A percentile compares a stretch with the other conserved stretches of the same genome.
Conservation (phyloP, 495 filamentous ascomycete genomes). For the Margaritispora aquatica region DNA sequence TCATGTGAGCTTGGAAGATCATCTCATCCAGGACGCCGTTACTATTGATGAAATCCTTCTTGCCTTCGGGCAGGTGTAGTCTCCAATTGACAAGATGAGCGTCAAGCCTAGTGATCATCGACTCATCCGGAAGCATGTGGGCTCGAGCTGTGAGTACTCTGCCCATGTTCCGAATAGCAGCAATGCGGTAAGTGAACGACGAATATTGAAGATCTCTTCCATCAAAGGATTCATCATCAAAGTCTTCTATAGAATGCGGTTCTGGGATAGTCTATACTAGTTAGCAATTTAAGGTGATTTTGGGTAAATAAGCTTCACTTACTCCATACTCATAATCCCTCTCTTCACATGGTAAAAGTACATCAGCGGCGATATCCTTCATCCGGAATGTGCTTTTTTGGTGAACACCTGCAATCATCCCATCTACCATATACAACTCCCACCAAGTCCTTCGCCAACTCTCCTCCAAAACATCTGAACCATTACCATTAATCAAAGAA, state of each 20-base stretch:
- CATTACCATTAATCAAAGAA: slow-evolving; percentile 38
- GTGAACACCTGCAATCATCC: slow-evolving; percentile 53
- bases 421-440: slow-evolving; percentile 80
- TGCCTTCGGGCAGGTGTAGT: slow-evolving; percentile 71
- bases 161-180: slow-evolving; percentile 67
- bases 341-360: slow-evolving; percentile 73
- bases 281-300: slow-evolving; percentile 5
- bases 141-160: slow-evolving; percentile 57
- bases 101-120: slow-evolving; percentile 54
- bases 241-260: slow-evolving; percentile 58
- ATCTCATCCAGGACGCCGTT: slow-evolving; percentile 75
- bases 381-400: slow-evolving; percentile 51
- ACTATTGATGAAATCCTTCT: slow-evolving; percentile 61
- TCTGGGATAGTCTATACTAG: slow-evolving; percentile 50
- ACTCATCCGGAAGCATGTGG: slow-evolving; percentile 37
- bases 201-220: slow-evolving; percentile 61
- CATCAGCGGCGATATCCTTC: slow-evolving; percentile 48
- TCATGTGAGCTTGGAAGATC: slow-evolving; percentile 88
- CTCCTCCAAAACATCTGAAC: slow-evolving; percentile 51
- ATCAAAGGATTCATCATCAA: slow-evolving; percentile 62
- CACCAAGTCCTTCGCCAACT: slow-evolving; percentile 86
- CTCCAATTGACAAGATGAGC: slow-evolving; percentile 75
- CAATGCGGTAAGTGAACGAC: slow-evolving; percentile 72
- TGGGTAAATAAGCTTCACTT: slow-evolving; percentile 21
- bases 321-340: slow-evolving; percentile 59